Evolutionary conservation across 2,329 filamentous ascomycete genomes (phyloP).

Genomic region (Monilinia fructicola): DNA sequence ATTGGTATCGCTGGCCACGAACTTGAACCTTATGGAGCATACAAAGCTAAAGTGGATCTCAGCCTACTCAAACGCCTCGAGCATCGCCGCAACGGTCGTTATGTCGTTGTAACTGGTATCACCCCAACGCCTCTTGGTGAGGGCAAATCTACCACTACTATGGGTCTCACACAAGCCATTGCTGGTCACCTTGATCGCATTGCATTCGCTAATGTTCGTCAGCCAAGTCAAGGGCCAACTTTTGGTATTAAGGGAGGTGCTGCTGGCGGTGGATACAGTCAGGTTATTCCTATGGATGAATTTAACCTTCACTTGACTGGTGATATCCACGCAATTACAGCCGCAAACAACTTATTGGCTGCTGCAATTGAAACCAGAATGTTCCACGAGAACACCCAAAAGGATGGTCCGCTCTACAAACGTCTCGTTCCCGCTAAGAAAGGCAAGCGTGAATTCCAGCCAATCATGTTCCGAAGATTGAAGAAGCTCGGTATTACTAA

Average conservation of each 20-base stretch:
- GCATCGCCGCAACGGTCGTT: constrained; percentile 85
- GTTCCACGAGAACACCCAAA: constrained; percentile 96
- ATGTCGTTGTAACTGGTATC: constrained; percentile 91
- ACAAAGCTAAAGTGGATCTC: constrained; percentile 94
- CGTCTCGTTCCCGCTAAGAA: constrained; percentile 88
- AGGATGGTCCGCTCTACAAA: constrained; percentile 82
- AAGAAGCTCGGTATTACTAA: constrained; percentile 97
- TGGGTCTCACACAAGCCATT: constrained; percentile 90
- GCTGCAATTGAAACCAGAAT: constrained; percentile 97
- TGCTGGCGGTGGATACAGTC: constrained; percentile 95
- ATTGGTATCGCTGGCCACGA: constrained; percentile 86
- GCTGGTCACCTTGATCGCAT: constrained; percentile 84
- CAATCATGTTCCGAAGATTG: constrained; percentile 87
- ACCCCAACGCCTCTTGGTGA: constrained; percentile 95
- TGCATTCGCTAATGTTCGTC: constrained; percentile 93
- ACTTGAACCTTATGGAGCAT: constrained; percentile 88
- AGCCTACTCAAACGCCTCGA: constrained; percentile 76
- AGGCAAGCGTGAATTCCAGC: constrained; percentile 80
- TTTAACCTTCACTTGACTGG: constrained; percentile 98
- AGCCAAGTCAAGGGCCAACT: constrained; percentile 94
- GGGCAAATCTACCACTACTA: constrained; percentile 96
- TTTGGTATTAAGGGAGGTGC: constrained; percentile 99
- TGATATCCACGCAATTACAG: constrained; percentile 95
- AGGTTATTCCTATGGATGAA: constrained; percentile 99
- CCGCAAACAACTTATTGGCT: constrained; percentile 94